These are phyloP conservation scores for Hypseocharis bilobata DNA, from an alignment of 441 rosid species.

Conservation along the genomic window DNA sequence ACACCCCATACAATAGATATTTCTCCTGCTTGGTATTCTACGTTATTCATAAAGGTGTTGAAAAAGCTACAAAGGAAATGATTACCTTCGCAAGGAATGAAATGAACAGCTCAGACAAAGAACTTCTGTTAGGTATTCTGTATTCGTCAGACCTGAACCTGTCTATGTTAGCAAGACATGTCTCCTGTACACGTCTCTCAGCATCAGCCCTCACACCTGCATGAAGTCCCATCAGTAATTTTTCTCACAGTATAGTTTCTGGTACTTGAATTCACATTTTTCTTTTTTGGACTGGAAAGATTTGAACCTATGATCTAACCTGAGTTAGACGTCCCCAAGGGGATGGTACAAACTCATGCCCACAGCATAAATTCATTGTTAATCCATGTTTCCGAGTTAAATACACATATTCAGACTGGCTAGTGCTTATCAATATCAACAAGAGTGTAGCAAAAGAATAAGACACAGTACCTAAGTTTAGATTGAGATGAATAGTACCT, in stretches of 20 bases:
- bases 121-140: slow-evolving; percentile 42
- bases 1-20: background rate
- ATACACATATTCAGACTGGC: too few species aligned
- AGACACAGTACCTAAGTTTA: background rate
- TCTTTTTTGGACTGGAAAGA: background rate
- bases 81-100: slow-evolving; percentile 73
- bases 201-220: slow-evolving; percentile 59
- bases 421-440: background rate
- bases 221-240: slow-evolving; percentile 16
- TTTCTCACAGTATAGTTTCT: background rate
- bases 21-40: background rate
- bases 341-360: background rate
- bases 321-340: background rate
- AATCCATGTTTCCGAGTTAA: background rate
- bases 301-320: background rate
- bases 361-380: background rate
- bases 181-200: slow-evolving; percentile 46
- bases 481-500: slow-evolving; percentile 41
- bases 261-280: background rate
- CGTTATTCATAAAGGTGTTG: too few species aligned
- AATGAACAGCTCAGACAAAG: slow-evolving; percentile 63
- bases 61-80: background rate
- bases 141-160: slow-evolving; percentile 37
- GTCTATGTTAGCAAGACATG: slow-evolving; percentile 45
- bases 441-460: background rate